Percentiles rank a stretch among this genome's conserved stretches.
These are phyloP conservation scores for Coemansia sp. DNA, from an alignment of 192 early-diverging fungal genomes.

Conservation along the genomic window DNA sequence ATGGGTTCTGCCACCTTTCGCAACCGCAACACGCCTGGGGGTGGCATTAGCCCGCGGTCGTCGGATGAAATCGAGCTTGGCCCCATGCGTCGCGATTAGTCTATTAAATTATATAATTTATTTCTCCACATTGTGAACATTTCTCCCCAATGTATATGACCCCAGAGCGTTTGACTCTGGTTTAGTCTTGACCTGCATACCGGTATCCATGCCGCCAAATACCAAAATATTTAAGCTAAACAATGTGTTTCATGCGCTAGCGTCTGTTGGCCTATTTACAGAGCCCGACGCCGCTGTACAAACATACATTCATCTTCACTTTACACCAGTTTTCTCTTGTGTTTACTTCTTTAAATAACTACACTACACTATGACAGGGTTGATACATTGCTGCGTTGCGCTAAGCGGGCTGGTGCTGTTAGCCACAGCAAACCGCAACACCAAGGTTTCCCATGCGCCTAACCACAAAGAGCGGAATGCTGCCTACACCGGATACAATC, in stretches of 20 bases:
- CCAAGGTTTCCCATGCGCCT: neutral
- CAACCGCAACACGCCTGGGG: neutral
- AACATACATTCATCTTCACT: neutral
- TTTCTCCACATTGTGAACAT: neutral
- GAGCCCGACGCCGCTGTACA: neutral
- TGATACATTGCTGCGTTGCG: neutral
- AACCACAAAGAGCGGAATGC: neutral
- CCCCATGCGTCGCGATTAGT: slow-evolving; percentile 14
- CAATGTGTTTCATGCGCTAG: neutral
- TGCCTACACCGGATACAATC: neutral
- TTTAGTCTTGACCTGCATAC: neutral
- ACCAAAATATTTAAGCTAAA: neutral
- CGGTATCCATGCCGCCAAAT: neutral
- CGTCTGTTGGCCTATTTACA: neutral
- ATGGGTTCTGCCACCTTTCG: neutral
- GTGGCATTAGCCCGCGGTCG: slow-evolving; percentile 15
- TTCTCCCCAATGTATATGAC: neutral
- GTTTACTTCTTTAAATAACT: neutral
- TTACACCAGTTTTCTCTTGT: neutral
- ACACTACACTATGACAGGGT: neutral
- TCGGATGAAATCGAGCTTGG: slow-evolving; percentile 43
- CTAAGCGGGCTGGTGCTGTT: neutral
- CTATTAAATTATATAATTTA: neutral
- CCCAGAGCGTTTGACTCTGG: neutral
- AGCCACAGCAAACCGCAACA: neutral